A percentile compares a stretch with the other conserved stretches of the same genome.
Evolutionary conservation across 2,329 filamentous ascomycete genomes (phyloP).

Genomic region (Alternaria triticina): DNA sequence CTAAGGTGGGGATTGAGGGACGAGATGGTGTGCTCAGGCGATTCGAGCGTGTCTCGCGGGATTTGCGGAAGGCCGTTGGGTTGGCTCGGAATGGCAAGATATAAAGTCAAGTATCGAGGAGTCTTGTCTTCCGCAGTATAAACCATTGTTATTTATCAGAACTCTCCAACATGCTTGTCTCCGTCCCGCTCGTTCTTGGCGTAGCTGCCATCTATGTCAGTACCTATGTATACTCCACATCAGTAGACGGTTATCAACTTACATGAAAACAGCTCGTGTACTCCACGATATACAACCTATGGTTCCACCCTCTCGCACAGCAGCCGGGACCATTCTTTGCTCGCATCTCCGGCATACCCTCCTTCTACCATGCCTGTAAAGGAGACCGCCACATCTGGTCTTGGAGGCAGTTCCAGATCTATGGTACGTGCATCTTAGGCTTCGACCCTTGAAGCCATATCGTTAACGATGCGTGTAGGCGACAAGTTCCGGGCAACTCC

Average conservation of each 20-base stretch:
- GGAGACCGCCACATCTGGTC: slow-evolving; percentile 26
- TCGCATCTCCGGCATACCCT: slow-evolving; percentile 9
- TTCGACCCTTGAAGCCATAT: background rate
- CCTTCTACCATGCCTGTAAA: slow-evolving; percentile 14
- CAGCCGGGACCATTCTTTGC: slow-evolving; percentile 13
- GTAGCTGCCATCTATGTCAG: background rate
- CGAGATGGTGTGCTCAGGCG: background rate
- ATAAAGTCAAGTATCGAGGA: background rate
- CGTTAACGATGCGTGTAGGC: background rate
- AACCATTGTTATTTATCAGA: background rate
- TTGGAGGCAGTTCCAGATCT: slow-evolving; percentile 14
- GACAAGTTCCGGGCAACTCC: slow-evolving; percentile 17
- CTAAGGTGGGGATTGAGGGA: background rate
- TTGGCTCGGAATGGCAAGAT: background rate
- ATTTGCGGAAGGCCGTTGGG: background rate
- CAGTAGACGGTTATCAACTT: background rate
- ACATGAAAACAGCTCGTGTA: background rate
- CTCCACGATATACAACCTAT: slow-evolving; percentile 13
- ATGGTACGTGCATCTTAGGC: background rate
- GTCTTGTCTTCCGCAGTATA: background rate
- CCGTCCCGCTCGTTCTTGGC: background rate
- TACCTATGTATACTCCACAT: background rate
- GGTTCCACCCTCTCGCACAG: slow-evolving; percentile 12
- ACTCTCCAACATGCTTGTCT: background rate
- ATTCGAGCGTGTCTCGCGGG: background rate